Base-by-base conservation (phyloP, 1,284 basidiomycete genomes). In the Sanghuangporus sanghuang region DNA sequence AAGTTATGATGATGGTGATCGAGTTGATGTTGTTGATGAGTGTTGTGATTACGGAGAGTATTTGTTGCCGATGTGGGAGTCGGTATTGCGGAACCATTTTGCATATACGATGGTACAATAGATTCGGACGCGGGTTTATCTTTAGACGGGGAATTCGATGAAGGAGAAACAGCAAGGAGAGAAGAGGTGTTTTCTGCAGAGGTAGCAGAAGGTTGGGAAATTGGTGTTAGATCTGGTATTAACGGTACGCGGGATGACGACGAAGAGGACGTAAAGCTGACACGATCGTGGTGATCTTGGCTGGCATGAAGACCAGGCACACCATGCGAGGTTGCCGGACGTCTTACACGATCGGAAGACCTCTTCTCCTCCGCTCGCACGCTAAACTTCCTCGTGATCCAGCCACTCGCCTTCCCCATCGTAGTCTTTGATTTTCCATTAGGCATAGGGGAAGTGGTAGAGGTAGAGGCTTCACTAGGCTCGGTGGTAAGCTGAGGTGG, bases 341-440 rank as follows among this genome's bases (percentile, higher is more conserved):
- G 59, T 23, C 49, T 27, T 32, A 32, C 38, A 32, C 18, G n/a
- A 36, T 61, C 56, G 27, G 59, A 32, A 50, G 40, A 11, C 38
- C 52, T 62, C 61, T 54, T 66, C 62, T 38, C 65, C 36, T 58
- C 69, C 69, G 59, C 57, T 53, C 68, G 67, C 48, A 60, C 64
- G 69, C 69, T 73, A 73, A 81, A 81, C 73, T 80, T 81, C 67
- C 82, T 78, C 70, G 82, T 84, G 66, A 87, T 83, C 87, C 87
- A 89, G 12, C 72, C 67, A 58, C 78, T 79, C 55, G 78, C 61
- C 67, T 78, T 80, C 66, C 75, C 74, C 66, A 81, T 80, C 6
- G 77, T 71, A 55, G 75, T 73, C 67, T 74, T 79, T 38, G 77
- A 76, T 67, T 75, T 40, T 8, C 23, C 36, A 14, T 42, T 46